Conservation (phyloP, 202 grass and related monocot species). For the Schoenoplectus tabernaemontani region DNA sequence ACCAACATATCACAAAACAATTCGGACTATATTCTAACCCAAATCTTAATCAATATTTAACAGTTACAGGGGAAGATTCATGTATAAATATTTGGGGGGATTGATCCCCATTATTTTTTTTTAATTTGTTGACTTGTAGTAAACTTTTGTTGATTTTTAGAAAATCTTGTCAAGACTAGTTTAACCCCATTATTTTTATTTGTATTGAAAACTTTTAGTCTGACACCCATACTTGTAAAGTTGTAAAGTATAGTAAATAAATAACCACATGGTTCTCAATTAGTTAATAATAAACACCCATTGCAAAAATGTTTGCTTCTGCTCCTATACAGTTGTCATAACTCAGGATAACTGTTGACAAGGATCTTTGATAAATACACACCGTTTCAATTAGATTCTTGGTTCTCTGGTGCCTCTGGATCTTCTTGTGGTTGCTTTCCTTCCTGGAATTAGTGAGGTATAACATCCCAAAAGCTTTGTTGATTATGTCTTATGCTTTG, state of each 20-base stretch:
- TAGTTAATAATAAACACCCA: no score
- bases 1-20: no score
- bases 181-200: not conserved
- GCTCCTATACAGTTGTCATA: not conserved
- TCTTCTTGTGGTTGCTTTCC: conserved; percentile 58
- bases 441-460: conserved; percentile 92
- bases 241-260: not conserved
- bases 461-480: not conserved
- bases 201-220: not conserved
- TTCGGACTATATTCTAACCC: no score
- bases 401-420: conserved; percentile 56
- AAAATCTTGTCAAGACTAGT: not conserved
- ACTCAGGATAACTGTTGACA: not conserved
- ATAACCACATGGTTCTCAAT: no score
- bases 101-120: not conserved
- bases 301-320: not conserved
- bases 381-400: conserved; percentile 54
- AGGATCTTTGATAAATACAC: not conserved
- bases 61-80: not conserved
- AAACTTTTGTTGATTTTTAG: not conserved
- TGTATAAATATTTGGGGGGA: not conserved
- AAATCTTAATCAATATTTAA: conserved; percentile 8
- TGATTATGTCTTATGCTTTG: conserved; percentile 11
- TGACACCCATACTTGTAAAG: not conserved
- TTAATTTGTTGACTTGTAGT: not conserved